Base-by-base conservation (phyloP, 139 green algal species). In the Chlamydomonas schloesseri region DNA sequence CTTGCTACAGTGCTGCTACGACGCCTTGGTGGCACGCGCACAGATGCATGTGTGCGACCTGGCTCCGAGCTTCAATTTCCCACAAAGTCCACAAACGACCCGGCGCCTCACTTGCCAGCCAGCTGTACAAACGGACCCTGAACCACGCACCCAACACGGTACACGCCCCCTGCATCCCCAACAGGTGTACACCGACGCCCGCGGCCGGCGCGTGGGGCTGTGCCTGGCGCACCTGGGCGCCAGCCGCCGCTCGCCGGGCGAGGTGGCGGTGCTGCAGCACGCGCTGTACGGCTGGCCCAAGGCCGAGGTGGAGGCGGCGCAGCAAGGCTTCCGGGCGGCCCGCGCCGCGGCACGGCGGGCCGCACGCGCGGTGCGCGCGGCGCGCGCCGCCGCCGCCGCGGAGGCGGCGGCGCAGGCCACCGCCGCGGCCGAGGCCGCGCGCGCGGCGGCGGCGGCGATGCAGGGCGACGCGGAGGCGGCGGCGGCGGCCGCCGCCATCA, bases 151-250 rank as follows among this genome's bases (percentile, higher is more conserved):
- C n/a, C n/a, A n/a, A n/a, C n/a, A n/a, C n/a, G n/a, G n/a, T n/a
- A n/a, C n/a, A n/a, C n/a, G n/a, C n/a, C n/a, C n/a, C n/a, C n/a
- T n/a, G n/a, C n/a, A n/a, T n/a, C n/a, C n/a, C 6, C 23, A n/a
- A 28, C 79, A 85, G 79, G 79, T 85, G 17, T 85, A 58, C 79
- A 85, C 79, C 0, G 79, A 85, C 47, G 24, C 31, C 24, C n/a
- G 31, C n/a, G 79, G 79, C 24, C 65, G 79, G 21, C 46, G 65
- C 1, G 79, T 85, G 67, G 79, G 79, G 8, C 14, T 85, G 31
- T 37, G 4, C 23, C 79, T 85, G 14, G 47, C 79, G 0, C 65
- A 76, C 67, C 67, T 85, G 10, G 79, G 79, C 18, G 65, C 79
- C 42, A 85, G 79, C 47, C 79, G 79, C 29, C 79, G 79, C 0